Conservation (phyloP, 106 monocot species). For the Dioscorea dumetorum region DNA sequence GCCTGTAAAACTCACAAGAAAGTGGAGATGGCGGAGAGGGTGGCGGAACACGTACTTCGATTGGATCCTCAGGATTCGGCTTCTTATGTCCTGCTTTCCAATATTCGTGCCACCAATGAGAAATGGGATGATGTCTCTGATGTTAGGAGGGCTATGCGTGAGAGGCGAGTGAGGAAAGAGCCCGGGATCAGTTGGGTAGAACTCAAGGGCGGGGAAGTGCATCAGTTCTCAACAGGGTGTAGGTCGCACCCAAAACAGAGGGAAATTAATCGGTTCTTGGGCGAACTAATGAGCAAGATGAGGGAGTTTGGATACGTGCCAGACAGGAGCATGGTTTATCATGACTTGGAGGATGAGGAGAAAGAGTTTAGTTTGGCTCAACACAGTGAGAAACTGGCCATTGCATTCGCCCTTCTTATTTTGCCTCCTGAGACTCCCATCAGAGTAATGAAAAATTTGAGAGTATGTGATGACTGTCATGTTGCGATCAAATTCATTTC, state of each 20-base stretch:
- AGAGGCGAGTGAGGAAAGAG: conserved; percentile 62
- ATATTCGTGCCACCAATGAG: conserved; percentile 38
- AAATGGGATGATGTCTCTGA: conserved; percentile 56
- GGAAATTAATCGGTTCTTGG: conserved; percentile 35
- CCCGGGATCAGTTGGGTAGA: conserved; percentile 73
- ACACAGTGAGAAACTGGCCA: conserved; percentile 65
- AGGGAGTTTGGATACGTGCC: conserved; percentile 47
- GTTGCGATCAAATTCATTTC: conserved; percentile 45
- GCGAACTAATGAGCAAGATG: conserved; percentile 38
- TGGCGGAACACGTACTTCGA: conserved; percentile 37
- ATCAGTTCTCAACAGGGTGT: conserved; percentile 52
- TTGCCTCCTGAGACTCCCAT: conserved; percentile 25
- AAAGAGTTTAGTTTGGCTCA: conserved; percentile 52
- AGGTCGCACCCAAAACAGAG: conserved; percentile 28
- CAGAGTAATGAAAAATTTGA: conserved; percentile 58
- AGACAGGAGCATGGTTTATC: conserved; percentile 42
- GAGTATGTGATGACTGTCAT: conserved; percentile 62
- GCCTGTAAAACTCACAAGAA: conserved; percentile 61
- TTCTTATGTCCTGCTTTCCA: conserved; percentile 60
- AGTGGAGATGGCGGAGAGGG: conserved; percentile 46
- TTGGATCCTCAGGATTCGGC: conserved; percentile 67
- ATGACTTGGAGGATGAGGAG: conserved; percentile 79
- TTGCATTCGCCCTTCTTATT: conserved; percentile 45
- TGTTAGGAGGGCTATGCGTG: conserved; percentile 46
- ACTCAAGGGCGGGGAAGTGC: conserved; percentile 47